A percentile compares a stretch with the other conserved stretches of the same genome.
These are phyloP conservation scores for Vanderwaltozyma polyspora DNA, from an alignment of 805 yeast genomes.

Conservation along the genomic window DNA sequence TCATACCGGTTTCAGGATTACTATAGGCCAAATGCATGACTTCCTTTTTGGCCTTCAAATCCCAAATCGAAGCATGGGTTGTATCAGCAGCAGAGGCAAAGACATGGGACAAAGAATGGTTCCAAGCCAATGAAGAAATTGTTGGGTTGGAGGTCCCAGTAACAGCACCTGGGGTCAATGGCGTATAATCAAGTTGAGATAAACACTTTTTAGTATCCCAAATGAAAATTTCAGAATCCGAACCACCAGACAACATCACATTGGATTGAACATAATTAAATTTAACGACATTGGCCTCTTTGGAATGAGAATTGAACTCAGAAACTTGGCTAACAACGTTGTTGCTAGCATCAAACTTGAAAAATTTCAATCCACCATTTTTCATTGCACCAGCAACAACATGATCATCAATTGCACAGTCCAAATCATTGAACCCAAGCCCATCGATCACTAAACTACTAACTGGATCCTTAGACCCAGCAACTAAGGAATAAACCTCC, in stretches of 20 bases:
- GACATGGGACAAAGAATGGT: slow-evolving; percentile 68
- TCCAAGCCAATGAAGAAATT: slow-evolving; percentile 79
- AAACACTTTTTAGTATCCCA: slow-evolving; percentile 72
- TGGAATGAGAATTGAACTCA: slow-evolving; percentile 39
- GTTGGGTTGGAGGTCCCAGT: slow-evolving; percentile 69
- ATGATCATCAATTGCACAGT: slow-evolving; percentile 61
- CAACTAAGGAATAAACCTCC: not conserved
- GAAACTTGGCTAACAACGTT: slow-evolving; percentile 27
- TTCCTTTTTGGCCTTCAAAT: slow-evolving; percentile 75
- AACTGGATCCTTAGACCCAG: slow-evolving; percentile 27
- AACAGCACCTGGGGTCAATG: slow-evolving; percentile 57
- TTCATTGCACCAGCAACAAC: slow-evolving; percentile 86
- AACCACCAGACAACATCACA: slow-evolving; percentile 77
- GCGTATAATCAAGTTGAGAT: slow-evolving; percentile 27
- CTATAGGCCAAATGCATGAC: slow-evolving; percentile 73
- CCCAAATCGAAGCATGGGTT: slow-evolving; percentile 90
- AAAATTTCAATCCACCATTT: slow-evolving; percentile 65
- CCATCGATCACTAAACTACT: slow-evolving; percentile 38
- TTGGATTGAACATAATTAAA: slow-evolving; percentile 68
- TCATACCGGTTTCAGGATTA: slow-evolving; percentile 35
- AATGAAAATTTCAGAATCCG: slow-evolving; percentile 65
- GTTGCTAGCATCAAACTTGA: slow-evolving; percentile 42
- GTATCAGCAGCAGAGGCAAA: slow-evolving; percentile 77
- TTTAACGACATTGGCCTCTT: slow-evolving; percentile 58
- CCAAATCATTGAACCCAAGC: slow-evolving; percentile 67